Evolutionary conservation across 345 rosid species (phyloP), one percentile per base, ranked within the genome.

Genomic region (Citrus hindsii): DNA sequence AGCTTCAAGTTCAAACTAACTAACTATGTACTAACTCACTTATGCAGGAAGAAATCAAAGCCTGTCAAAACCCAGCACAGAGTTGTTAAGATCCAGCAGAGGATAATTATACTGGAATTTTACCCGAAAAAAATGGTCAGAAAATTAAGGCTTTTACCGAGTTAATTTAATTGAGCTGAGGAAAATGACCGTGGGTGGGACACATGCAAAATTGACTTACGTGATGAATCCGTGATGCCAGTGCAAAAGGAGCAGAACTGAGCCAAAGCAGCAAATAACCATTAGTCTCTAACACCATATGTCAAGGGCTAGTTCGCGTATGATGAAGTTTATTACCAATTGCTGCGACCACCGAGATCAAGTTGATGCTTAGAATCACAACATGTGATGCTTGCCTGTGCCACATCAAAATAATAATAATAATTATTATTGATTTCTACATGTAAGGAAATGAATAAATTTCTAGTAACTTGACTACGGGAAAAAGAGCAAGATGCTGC

Each of bases 31-130:
- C 22, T 62, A 67, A 74, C 95, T 88, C 77, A 93, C 98, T 69
- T 87, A 75, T 87, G 88, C 78, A 90, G 69, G 86, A 85, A 91
- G 85, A 87, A 89, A 86, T 91, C 93, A 3, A 85, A 77, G 70
- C 95, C 98, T 51, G 91, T 84, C 78, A 93, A 76, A 74, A 82
- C 79, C 95, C 95, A 93, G 71, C 73, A 81, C 32, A 90, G 28
- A 51, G 90, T 81, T 35, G 93, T 89, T 73, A 91, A 76, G 83
- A 91, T 86, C 98, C 98, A 93, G 85, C 88, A 91, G 42, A 85
- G 40, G 72, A 87, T 33, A 73, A 93, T 86, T 81, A 90, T 84
- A 30, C 98, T 93, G 88, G 18, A 46, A 46, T 46, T 46, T 46
- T 13, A 46, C 18, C 51, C 51, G n/a, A 4, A 46, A 46, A 46